Conservation (phyloP, 192 early-diverging fungal species). For the Umbelopsis sp. region DNA sequence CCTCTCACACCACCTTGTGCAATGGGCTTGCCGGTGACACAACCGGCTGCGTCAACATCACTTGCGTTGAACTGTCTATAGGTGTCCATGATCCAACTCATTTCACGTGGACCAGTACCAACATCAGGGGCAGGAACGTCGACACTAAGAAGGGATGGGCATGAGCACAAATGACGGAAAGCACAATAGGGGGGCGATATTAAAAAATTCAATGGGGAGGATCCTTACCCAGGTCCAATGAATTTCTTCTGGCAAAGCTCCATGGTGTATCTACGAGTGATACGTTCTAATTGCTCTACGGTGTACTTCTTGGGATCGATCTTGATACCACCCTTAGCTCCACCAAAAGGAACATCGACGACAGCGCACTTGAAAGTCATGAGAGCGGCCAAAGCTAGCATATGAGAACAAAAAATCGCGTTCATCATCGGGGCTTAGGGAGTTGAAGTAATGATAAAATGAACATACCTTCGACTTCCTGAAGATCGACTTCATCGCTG, state of each 20-base stretch:
- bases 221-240: slow-evolving; percentile 67
- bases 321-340: slow-evolving; percentile 84
- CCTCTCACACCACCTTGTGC: slow-evolving; percentile 81
- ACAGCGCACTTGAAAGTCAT: slow-evolving; percentile 90
- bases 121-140: slow-evolving; percentile 88
- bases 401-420: not conserved
- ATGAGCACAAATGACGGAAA: not conserved
- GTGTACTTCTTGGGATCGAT: slow-evolving; percentile 81
- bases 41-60: slow-evolving; percentile 80
- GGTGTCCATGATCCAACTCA: slow-evolving; percentile 88
- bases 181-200: slow-evolving; percentile 1
- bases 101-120: slow-evolving; percentile 78
- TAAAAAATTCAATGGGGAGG: not conserved
- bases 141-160: slow-evolving; percentile 37
- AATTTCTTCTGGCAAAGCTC: slow-evolving; percentile 87
- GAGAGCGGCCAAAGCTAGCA: slow-evolving; percentile 69
- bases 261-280: slow-evolving; percentile 82
- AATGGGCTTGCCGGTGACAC: slow-evolving; percentile 84
- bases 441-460: not conserved
- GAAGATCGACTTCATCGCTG: slow-evolving; percentile 75
- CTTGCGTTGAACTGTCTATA: slow-evolving; percentile 81
- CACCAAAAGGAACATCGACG: slow-evolving; percentile 80
- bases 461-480: slow-evolving; percentile 68
- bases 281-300: slow-evolving; percentile 70
- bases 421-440: not conserved